phyloP scores from a whole-genome alignment of 2,329 filamentous ascomycete genomes.

The Escovopsis sp. region DNA sequence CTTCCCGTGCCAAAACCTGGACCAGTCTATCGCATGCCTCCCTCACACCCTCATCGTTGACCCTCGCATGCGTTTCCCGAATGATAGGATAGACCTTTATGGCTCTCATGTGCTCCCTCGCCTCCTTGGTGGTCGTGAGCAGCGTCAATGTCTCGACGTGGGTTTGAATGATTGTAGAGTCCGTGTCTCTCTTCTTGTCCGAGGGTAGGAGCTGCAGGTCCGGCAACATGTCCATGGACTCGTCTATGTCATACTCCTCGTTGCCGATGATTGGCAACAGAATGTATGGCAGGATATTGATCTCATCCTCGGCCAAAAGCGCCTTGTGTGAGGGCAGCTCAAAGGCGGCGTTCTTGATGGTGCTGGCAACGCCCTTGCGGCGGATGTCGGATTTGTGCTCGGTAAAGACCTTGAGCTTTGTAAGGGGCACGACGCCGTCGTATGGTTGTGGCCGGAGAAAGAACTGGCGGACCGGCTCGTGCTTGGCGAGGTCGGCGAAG shows the following conservation, averaged over 20 bases:
- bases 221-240: slow-evolving; percentile 71
- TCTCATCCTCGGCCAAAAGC: slow-evolving; percentile 55
- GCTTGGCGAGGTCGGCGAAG: slow-evolving; percentile 83
- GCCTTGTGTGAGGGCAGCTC: slow-evolving; percentile 56
- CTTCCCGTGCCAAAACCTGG: slow-evolving; percentile 73
- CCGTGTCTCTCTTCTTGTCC: slow-evolving; percentile 73
- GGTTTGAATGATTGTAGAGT: slow-evolving; percentile 62
- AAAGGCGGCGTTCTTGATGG: slow-evolving; percentile 89
- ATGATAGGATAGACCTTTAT: slow-evolving; percentile 82
- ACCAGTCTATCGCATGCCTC: slow-evolving; percentile 83
- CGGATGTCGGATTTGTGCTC: slow-evolving; percentile 73
- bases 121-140: slow-evolving; percentile 61
- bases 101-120: slow-evolving; percentile 56
- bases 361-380: slow-evolving; percentile 85
- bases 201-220: slow-evolving; percentile 81
- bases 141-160: slow-evolving; percentile 81
- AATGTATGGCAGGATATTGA: slow-evolving; percentile 77
- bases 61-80: slow-evolving; percentile 66
- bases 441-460: slow-evolving; percentile 61
- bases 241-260: slow-evolving; percentile 79
- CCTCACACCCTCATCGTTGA: slow-evolving; percentile 63
- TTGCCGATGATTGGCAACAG: slow-evolving; percentile 74
- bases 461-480: slow-evolving; percentile 58
- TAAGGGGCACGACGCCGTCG: slow-evolving; percentile 72
- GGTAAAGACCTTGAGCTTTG: slow-evolving; percentile 88